Percentiles rank a stretch among this genome's conserved stretches.
phyloP scores from a whole-genome alignment of 768 basidiomycete species.

The Podaxis mareebaensis region DNA sequence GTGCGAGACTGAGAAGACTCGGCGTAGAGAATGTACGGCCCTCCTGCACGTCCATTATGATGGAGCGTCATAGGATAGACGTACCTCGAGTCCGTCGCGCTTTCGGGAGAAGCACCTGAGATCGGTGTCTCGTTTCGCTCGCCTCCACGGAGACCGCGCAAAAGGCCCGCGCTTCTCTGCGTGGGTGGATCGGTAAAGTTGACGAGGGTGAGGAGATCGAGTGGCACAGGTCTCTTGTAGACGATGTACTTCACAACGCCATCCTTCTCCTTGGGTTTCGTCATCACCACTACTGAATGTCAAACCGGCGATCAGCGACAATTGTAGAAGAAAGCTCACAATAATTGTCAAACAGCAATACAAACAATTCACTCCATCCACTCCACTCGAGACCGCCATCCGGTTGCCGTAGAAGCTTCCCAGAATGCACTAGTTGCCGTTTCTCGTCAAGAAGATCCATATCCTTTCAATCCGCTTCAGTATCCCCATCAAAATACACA shows the following conservation, averaged over 20 bases:
- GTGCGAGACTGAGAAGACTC: constrained; percentile 67
- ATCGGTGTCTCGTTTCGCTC: constrained; percentile 22
- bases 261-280: constrained; percentile 58
- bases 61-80: constrained; percentile 88
- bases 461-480: constrained; percentile 43
- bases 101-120: constrained; percentile 8
- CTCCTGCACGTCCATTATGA: constrained; percentile 85
- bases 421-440: constrained; percentile 80
- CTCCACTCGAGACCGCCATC: constrained; percentile 78
- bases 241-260: constrained; percentile 77
- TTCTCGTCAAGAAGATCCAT: constrained; percentile 88
- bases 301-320: constrained; percentile 11
- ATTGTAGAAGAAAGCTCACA: constrained; percentile 44
- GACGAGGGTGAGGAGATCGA: constrained; percentile 83
- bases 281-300: constrained; percentile 69
- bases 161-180: constrained; percentile 64
- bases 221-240: constrained; percentile 82
- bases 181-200: constrained; percentile 78
- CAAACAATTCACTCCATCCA: constrained; percentile 83
- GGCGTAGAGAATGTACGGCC: constrained; percentile 80
- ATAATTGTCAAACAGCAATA: constrained; percentile 95
- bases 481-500: neutral
- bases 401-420: constrained; percentile 79
- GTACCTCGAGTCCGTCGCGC: constrained; percentile 54
- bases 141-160: constrained; percentile 60